These are phyloP conservation scores for Diaporthe sp. DNA, from an alignment of 2,329 filamentous ascomycete species.

Conservation along the genomic window DNA sequence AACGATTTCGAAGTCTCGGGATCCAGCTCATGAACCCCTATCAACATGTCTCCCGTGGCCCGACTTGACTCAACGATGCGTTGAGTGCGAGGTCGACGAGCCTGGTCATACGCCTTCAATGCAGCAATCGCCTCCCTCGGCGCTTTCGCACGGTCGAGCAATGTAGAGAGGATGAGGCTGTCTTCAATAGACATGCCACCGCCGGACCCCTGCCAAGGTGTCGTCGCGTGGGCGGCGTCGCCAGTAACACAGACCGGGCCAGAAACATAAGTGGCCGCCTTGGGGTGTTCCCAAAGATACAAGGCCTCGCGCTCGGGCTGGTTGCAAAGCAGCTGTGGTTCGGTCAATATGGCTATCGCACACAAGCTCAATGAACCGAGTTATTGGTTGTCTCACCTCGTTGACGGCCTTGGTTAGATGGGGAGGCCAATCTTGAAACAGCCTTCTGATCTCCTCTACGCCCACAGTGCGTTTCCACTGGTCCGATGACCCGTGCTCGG, in stretches of 20 bases:
- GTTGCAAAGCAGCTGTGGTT: constrained; percentile 41
- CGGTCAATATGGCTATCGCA: background rate
- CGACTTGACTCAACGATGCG: constrained; percentile 30
- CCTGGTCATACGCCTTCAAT: constrained; percentile 15
- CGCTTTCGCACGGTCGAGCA: background rate
- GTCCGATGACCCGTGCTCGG: constrained; percentile 27
- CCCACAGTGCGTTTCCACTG: constrained; percentile 41
- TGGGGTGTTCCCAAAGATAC: constrained; percentile 46
- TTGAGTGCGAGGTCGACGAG: constrained; percentile 30
- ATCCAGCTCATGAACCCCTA: constrained; percentile 23
- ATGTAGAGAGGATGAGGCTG: constrained; percentile 4
- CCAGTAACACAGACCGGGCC: constrained; percentile 42
- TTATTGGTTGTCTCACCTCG: constrained; percentile 1
- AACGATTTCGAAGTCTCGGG: background rate
- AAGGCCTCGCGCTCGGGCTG: constrained; percentile 40
- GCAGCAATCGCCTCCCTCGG: background rate
- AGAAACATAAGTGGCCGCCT: constrained; percentile 40
- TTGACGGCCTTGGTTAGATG: constrained; percentile 42
- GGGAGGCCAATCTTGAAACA: constrained; percentile 41
- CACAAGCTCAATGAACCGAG: background rate
- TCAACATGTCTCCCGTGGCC: constrained; percentile 17
- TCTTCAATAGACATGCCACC: constrained; percentile 32
- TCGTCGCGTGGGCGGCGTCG: constrained; percentile 37
- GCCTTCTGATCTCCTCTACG: constrained; percentile 41
- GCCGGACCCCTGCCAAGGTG: constrained; percentile 21